phyloP scores from a whole-genome alignment of 768 basidiomycete genomes.

The Gymnopilus junonius region DNA sequence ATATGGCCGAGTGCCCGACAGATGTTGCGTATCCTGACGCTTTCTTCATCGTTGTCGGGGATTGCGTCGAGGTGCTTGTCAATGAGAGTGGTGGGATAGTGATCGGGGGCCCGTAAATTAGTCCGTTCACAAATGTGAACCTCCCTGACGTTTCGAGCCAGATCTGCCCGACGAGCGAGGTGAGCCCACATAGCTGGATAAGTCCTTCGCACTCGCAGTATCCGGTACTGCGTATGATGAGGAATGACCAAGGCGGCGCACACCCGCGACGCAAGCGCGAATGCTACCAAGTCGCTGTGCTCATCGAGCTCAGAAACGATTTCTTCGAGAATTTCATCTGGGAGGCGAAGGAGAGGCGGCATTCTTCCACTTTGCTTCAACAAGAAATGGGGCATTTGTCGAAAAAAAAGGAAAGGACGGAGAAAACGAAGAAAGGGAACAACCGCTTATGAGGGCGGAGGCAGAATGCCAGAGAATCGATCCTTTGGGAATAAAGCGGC shows the following conservation, averaged over 20 bases:
- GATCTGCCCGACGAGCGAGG: conserved; percentile 52
- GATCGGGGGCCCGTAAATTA: conserved; percentile 43
- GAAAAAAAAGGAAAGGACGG: conserved; percentile 18
- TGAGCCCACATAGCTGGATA: conserved; percentile 51
- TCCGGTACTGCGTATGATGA: conserved; percentile 53
- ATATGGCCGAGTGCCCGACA: conserved; percentile 46
- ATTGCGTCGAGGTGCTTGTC: conserved; percentile 27
- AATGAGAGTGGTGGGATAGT: conserved; percentile 44
- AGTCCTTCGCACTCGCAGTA: conserved; percentile 46
- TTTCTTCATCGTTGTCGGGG: conserved; percentile 33
- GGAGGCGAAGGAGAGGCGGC: conserved; percentile 40
- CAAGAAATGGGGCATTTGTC: conserved; percentile 23
- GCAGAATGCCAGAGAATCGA: conserved; percentile 14
- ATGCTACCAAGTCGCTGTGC: conserved; percentile 45
- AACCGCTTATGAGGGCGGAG: conserved; percentile 20
- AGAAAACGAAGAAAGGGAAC: conserved; percentile 13
- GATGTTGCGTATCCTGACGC: conserved; percentile 39
- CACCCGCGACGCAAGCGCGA: conserved; percentile 46
- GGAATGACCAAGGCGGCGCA: conserved; percentile 45
- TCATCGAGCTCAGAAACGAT: conserved; percentile 48
- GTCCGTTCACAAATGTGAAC: conserved; percentile 47
- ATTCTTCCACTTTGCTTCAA: conserved; percentile 22
- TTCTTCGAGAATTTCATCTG: conserved; percentile 51
- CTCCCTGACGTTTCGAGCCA: conserved; percentile 50
- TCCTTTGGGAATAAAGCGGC: conserved; percentile 21